Conservation (phyloP, 2,329 filamentous ascomycete species). For the Aspergillus sp. region DNA sequence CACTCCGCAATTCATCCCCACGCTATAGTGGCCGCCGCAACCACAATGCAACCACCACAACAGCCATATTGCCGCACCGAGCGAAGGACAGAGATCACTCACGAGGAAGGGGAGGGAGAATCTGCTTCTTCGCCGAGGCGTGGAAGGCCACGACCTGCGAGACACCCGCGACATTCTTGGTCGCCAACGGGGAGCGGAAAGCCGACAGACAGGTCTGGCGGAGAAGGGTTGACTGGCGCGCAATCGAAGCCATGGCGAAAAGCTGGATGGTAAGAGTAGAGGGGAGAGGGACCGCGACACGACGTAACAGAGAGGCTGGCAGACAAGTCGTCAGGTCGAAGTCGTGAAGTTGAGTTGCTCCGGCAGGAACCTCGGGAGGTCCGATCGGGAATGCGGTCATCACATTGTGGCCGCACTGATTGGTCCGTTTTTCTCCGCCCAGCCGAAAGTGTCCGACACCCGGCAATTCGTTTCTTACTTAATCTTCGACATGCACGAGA, state of each 20-base stretch:
- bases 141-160: slow-evolving; percentile 78
- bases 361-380: slow-evolving; percentile 36
- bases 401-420: slow-evolving; percentile 35
- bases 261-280: slow-evolving; percentile 14
- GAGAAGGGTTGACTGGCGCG: slow-evolving; percentile 38
- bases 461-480: slow-evolving; percentile 12
- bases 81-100: slow-evolving; percentile 41
- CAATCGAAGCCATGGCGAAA: slow-evolving; percentile 41
- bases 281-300: slow-evolving; percentile 11
- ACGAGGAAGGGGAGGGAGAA: slow-evolving; percentile 85
- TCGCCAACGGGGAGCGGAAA: slow-evolving; percentile 33
- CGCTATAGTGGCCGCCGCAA: not conserved
- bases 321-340: slow-evolving; percentile 4
- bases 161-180: slow-evolving; percentile 32
- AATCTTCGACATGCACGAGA: no score
- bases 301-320: slow-evolving; percentile 6
- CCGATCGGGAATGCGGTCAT: slow-evolving; percentile 40
- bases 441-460: slow-evolving; percentile 40
- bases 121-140: slow-evolving; percentile 70
- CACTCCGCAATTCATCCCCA: slow-evolving; percentile 1
- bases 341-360: slow-evolving; percentile 27
- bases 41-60: not conserved
- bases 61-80: not conserved
- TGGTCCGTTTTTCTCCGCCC: slow-evolving; percentile 32
- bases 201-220: slow-evolving; percentile 36